These are phyloP conservation scores for Lasiodiplodia theobromae DNA, from an alignment of 2,329 filamentous ascomycete species.

Conservation along the genomic window DNA sequence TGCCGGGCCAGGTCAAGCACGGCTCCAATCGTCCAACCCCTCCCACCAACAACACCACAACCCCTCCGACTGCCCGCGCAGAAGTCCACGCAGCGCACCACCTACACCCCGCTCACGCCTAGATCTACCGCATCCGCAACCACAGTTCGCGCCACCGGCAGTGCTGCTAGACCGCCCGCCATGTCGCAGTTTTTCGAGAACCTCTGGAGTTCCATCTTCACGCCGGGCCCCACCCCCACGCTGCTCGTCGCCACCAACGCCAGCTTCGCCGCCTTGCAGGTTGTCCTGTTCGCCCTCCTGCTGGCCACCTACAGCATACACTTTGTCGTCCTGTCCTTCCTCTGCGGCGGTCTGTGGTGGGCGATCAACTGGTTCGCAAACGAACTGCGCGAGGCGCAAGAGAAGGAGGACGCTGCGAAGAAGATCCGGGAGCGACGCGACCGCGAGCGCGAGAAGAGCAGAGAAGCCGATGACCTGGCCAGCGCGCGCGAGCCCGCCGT, in stretches of 20 bases:
- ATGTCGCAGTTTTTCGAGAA: conserved; percentile 44
- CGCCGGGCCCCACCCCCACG: conserved; percentile 85
- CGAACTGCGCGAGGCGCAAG: conserved; percentile 62
- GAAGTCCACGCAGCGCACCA: conserved; percentile 1
- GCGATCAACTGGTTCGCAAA: conserved; percentile 96
- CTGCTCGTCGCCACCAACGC: conserved; percentile 89
- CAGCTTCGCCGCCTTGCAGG: conserved; percentile 84
- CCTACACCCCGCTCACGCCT: not conserved
- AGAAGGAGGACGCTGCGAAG: conserved; percentile 58
- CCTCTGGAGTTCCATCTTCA: conserved; percentile 93
- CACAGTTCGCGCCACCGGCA: conserved; percentile 4
- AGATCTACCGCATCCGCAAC: not conserved
- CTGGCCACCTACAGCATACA: conserved; percentile 86
- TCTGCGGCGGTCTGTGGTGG: conserved; percentile 87
- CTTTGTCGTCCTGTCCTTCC: conserved; percentile 79
- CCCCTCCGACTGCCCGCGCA: conserved; percentile 5
- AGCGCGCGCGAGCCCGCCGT: conserved; percentile 33
- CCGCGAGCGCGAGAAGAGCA: conserved; percentile 50
- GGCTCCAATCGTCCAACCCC: conserved; percentile 19
- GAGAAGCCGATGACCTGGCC: conserved; percentile 40
- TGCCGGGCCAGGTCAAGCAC: conserved; percentile 17
- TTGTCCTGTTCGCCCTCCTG: conserved; percentile 77
- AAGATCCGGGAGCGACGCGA: conserved; percentile 50
- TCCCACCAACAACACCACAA: not conserved
- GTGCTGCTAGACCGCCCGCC: conserved; percentile 11